Base-by-base conservation (phyloP, 106 monocot species). In the Acorus gramineus region DNA sequence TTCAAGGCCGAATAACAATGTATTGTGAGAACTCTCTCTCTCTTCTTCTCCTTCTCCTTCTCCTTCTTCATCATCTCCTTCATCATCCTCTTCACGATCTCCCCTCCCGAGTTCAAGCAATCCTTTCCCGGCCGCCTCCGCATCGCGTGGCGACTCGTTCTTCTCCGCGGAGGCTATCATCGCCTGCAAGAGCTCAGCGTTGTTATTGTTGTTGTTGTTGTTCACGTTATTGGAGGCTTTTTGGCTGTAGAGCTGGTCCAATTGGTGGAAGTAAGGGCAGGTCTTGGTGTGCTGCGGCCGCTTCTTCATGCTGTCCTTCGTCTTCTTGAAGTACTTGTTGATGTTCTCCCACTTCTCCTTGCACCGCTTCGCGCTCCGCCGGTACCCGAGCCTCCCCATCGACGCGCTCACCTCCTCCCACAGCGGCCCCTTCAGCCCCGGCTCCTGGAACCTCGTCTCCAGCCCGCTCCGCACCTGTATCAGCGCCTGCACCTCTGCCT, bases 341-440 rank as follows among this genome's bases (percentile, higher is more conserved):
- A 96, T 96, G 71, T 96, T 96, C 83, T 96, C 95, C 95, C 95
- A 96, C 67, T 96, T 96, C 80, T 96, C 95, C 78, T 96, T 96
- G 84, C 95, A 96, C 42, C 95, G 64, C 78, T 96, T 96, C 3
- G 95, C 70, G 56, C 78, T 91, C 62, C 95, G 60, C 28, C 50
- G 53, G 59, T 90, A 96, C 42, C 95, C 90, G 70, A 85, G 14
- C 9, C 77, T 50, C 44, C 69, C 69, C 95, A 90, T 96, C 42
- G 65, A 55, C 14, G 76, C 8, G 78, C 89, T 89, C 64, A 96
- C 89, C 70, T 96, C 95, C 73, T 96, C 95, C 95, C 95, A 96
- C 28, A 96, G 78, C 2, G 90, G 90, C 1, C 90, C 90, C 59
- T 90, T 96, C 55, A 89, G 61, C 2, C 90, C 90, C 2, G 86